Evolutionary conservation across 176 grass and related monocot species (phyloP).

Genomic region (Avena atlantica): DNA sequence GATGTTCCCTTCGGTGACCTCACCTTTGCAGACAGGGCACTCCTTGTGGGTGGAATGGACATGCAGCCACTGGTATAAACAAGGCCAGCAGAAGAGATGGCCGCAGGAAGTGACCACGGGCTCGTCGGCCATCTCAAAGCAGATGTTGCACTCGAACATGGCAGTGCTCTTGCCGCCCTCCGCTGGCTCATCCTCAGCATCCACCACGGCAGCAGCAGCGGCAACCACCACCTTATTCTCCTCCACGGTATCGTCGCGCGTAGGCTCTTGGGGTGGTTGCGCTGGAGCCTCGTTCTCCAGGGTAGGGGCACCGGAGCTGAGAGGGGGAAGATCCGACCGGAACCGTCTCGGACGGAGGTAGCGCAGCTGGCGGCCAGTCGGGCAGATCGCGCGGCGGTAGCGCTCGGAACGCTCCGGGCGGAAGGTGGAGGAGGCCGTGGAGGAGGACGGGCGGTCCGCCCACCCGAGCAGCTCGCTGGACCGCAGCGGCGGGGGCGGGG

Average conservation of each 20-base stretch:
- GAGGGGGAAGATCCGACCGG: constrained; percentile 67
- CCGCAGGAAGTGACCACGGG: constrained; percentile 95
- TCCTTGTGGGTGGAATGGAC: constrained; percentile 86
- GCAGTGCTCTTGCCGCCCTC: constrained; percentile 56
- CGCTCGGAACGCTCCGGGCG: constrained; percentile 48
- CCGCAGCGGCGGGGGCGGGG: constrained; percentile 28
- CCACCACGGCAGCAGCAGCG: constrained; percentile 45
- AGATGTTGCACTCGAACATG: constrained; percentile 97
- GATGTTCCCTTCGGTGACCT: constrained; percentile 79
- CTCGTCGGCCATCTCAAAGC: constrained; percentile 88
- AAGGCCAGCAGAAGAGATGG: constrained; percentile 99
- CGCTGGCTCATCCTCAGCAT: constrained; percentile 53
- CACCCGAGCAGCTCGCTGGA: constrained; percentile 35
- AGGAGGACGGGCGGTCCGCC: constrained; percentile 59
- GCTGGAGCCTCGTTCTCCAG: constrained; percentile 34
- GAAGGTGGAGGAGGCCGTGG: constrained; percentile 57
- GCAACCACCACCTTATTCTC: constrained; percentile 51
- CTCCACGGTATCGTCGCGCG: constrained; percentile 44
- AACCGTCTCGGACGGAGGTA: constrained; percentile 67
- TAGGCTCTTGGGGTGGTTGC: constrained; percentile 43
- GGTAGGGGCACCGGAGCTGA: constrained; percentile 48
- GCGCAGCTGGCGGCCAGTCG: constrained; percentile 43
- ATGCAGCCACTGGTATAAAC: constrained; percentile 95
- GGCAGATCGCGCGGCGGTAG: constrained; percentile 53
- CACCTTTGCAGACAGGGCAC: constrained; percentile 98